phyloP scores from a whole-genome alignment of 805 yeast species.

The Brettanomyces custersianus region DNA sequence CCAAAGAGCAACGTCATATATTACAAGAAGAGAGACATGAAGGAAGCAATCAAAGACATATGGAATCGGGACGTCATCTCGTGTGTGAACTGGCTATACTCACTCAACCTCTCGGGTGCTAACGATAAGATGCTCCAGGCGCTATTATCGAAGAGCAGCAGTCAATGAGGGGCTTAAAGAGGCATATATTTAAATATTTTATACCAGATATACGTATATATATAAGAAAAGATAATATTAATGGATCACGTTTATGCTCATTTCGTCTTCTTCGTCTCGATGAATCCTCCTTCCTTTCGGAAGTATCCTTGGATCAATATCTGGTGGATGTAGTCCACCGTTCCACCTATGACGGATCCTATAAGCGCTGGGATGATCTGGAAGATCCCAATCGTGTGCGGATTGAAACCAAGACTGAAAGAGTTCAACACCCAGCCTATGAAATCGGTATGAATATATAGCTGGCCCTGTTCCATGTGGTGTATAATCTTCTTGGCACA shows the following conservation, averaged over 20 bases:
- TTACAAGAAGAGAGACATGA: conserved; percentile 37
- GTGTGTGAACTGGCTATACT: conserved; percentile 55
- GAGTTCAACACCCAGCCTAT: conserved; percentile 76
- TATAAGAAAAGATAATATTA: no score
- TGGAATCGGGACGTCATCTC: conserved; percentile 71
- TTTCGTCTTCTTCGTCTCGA: conserved; percentile 1
- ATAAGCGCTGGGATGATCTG: conserved; percentile 41
- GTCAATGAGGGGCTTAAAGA: not conserved
- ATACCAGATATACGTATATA: no score
- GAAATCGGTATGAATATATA: conserved; percentile 71
- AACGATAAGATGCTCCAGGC: conserved; percentile 8
- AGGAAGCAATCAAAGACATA: conserved; percentile 62
- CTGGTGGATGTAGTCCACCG: conserved; percentile 42
- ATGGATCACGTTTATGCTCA: no score
- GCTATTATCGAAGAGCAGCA: not conserved
- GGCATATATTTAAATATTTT: not conserved
- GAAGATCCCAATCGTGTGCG: conserved; percentile 49
- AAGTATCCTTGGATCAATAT: conserved; percentile 45
- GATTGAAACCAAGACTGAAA: conserved; percentile 59
- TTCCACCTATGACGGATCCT: conserved; percentile 49
- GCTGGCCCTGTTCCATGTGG: conserved; percentile 54
- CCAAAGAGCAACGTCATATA: conserved; percentile 35
- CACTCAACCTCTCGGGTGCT: conserved; percentile 14
- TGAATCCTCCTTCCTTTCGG: conserved; percentile 20
- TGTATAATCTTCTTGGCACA: conserved; percentile 57